phyloP scores from a whole-genome alignment of 257 asterid species.

The Solanum gandarillasii region DNA sequence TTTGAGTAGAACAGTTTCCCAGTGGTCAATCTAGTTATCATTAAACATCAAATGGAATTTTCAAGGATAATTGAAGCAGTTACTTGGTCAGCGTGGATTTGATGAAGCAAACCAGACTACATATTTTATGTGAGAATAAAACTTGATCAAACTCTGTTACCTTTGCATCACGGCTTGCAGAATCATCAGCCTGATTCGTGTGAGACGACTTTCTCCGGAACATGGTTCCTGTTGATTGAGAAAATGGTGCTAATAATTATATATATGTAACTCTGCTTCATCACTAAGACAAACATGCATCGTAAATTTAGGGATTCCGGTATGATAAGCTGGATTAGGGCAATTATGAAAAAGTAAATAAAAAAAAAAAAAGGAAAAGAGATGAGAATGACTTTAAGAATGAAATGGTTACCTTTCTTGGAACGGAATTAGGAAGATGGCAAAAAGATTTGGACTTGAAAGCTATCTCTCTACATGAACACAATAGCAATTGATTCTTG shows the following conservation, averaged over 20 bases:
- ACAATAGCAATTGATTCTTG: neutral
- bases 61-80: neutral
- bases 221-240: constrained; percentile 29
- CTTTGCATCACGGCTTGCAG: constrained; percentile 41
- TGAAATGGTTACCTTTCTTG: neutral
- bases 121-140: neutral
- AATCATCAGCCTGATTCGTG: constrained; percentile 25
- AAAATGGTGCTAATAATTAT: neutral
- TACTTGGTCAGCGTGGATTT: neutral
- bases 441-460: neutral
- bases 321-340: neutral
- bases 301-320: neutral
- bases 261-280: neutral
- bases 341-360: neutral
- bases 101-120: neutral
- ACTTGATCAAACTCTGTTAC: constrained; percentile 17
- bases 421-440: neutral
- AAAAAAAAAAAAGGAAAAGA: neutral
- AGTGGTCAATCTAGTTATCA: neutral
- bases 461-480: neutral
- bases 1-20: neutral
- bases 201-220: constrained; percentile 46
- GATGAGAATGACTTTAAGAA: neutral
- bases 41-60: neutral
- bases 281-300: neutral